Evolutionary conservation across 805 yeast species (phyloP), one percentile per base, ranked within the genome.

Genomic region (Ogataea populi-albae): DNA sequence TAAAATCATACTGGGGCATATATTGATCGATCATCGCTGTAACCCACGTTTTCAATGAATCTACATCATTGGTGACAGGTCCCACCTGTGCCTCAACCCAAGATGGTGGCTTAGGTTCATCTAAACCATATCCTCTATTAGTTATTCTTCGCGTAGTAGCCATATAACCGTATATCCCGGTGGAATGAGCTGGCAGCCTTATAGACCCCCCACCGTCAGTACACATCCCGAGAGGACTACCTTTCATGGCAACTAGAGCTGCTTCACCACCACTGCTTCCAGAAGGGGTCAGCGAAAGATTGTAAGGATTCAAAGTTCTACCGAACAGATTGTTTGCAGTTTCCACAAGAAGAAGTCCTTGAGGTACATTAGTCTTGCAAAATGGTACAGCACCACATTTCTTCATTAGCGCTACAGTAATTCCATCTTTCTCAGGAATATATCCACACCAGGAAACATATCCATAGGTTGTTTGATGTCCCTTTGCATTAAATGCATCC

Each of bases 261-360:
- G 80, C 79, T 53, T 77, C 83, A 28, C 84, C 84, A 14, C 79
- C 75, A 7, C 79, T 71, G 3, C 79, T 71, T 6, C 84, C 84
- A 38, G 82, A 81, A 4, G 77, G 68, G 11, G 78, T 67, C 38
- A 76, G 62, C 17, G 65, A 56, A 29, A 73, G 59, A 43, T 77
- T 75, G 53, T 58, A 56, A 0, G 81, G 69, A 47, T 77, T 77
- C 41, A 64, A 55, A 4, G 78, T 65, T 30, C 66, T 57, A 3
- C 81, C 81, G 31, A 64, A 67, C 41, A 77, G 58, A 49, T 68
- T 68, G 49, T 74, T 72, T 42, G 60, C 53, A 10, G 79, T 68
- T 48, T 75, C 79, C 45, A 69, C 55, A 40, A 73, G 77, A 80
- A 78, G 75, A 57, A 77, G 59, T 2, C 73, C 68, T 51, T 75